Conservation (phyloP, 1,139 yeast species). For the Kodamaea anthophila region DNA sequence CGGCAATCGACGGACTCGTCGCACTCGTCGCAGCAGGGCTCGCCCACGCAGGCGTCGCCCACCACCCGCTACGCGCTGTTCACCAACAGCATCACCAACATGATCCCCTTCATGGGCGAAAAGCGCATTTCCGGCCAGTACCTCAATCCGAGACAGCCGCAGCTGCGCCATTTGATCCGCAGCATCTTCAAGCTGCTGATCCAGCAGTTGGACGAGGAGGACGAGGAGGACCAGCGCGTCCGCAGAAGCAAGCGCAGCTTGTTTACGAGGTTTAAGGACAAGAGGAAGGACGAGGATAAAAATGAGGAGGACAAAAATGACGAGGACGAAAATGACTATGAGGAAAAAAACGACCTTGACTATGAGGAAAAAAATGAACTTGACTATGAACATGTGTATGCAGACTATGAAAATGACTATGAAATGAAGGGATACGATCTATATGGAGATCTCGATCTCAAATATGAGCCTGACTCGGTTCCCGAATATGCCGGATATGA, state of each 20-base stretch:
- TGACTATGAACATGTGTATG: no score
- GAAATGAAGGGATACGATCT: no score
- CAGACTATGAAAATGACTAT: no score
- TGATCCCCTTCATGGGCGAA: conserved; percentile 43
- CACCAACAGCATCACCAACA: conserved; percentile 35
- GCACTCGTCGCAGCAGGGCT: conserved; percentile 6
- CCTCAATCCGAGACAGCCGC: conserved; percentile 11
- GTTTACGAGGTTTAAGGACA: conserved; percentile 34
- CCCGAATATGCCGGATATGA: no score
- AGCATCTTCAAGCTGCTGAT: conserved; percentile 33
- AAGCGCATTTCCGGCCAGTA: conserved; percentile 1
- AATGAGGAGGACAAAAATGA: background rate
- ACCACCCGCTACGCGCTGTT: conserved; percentile 31
- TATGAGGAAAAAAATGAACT: no score
- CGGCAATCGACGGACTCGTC: conserved; percentile 22
- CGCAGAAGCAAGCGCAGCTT: conserved; percentile 33
- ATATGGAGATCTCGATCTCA: conserved; percentile 2
- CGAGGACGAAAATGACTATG: background rate
- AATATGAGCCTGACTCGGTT: no score
- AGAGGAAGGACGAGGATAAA: conserved; percentile 19
- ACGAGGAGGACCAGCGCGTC: conserved; percentile 22
- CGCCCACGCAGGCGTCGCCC: conserved; percentile 10
- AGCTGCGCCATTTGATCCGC: conserved; percentile 32
- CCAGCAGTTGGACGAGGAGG: conserved; percentile 4
- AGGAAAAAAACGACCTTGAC: background rate